Percentiles rank a stretch among this genome's conserved stretches.
phyloP scores from a whole-genome alignment of 1,139 yeast genomes.

The Pichia sp. region DNA sequence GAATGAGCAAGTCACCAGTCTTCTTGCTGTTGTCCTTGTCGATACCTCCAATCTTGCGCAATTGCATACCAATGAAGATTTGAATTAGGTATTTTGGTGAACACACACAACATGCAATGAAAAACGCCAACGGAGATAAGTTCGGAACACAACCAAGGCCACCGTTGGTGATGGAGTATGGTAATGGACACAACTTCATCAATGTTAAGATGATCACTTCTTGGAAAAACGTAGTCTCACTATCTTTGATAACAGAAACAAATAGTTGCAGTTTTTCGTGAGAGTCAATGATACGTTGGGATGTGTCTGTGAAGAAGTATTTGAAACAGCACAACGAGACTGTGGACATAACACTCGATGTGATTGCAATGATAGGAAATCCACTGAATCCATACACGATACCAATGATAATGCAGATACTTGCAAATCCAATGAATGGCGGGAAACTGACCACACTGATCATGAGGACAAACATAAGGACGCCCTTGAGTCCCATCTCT shows the following conservation, averaged over 20 bases:
- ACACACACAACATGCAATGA: conserved; percentile 69
- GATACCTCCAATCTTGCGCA: conserved; percentile 68
- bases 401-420: conserved; percentile 68
- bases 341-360: conserved; percentile 73
- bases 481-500: conserved; percentile 42
- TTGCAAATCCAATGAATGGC: conserved; percentile 81
- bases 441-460: conserved; percentile 68
- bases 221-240: conserved; percentile 42
- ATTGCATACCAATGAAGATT: conserved; percentile 75
- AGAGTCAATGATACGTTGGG: conserved; percentile 45
- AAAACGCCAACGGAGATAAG: conserved; percentile 57
- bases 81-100: conserved; percentile 81
- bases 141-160: conserved; percentile 88
- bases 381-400: conserved; percentile 83
- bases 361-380: conserved; percentile 71
- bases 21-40: conserved; percentile 39
- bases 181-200: conserved; percentile 85
- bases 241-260: conserved; percentile 65
- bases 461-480: conserved; percentile 48
- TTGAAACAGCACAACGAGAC: conserved; percentile 69
- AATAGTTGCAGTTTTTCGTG: conserved; percentile 75
- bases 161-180: conserved; percentile 90
- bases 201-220: conserved; percentile 67
- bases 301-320: conserved; percentile 54
- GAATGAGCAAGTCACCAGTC: conserved; percentile 61